phyloP scores from a whole-genome alignment of 106 monocot species.

The Acorus calamus region DNA sequence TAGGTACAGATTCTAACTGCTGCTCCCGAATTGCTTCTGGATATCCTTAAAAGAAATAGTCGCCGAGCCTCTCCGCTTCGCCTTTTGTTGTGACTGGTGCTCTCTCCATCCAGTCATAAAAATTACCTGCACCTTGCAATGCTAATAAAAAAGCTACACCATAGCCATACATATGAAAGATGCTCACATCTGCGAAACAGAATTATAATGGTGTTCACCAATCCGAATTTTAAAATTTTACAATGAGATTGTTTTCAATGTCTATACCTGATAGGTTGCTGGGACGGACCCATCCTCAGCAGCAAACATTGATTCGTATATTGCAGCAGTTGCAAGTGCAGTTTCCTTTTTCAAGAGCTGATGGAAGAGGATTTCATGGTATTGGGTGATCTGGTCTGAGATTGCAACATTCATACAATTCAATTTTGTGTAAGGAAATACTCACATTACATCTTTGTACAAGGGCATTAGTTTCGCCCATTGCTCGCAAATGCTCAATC shows the following conservation, averaged over 20 bases:
- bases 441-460: constrained; percentile 84
- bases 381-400: no score
- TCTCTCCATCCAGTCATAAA: constrained; percentile 98
- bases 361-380: no score
- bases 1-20: background rate
- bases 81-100: constrained; percentile 80
- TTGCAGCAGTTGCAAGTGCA: constrained; percentile 87
- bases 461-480: constrained; percentile 97
- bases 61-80: constrained; percentile 81
- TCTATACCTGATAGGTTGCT: constrained; percentile 83
- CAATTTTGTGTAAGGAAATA: background rate
- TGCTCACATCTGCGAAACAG: no score
- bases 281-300: constrained; percentile 88
- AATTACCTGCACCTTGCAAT: constrained; percentile 44
- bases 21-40: constrained; percentile 61
- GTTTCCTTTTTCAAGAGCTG: constrained; percentile 80
- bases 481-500: constrained; percentile 79
- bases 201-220: no score
- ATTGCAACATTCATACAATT: no score
- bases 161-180: no score
- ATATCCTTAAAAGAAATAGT: constrained; percentile 78
- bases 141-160: no score
- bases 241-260: background rate
- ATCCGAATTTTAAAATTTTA: no score
- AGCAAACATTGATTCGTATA: constrained; percentile 95